These are phyloP conservation scores for Blastocystis sp. DNA, from an alignment of 352 stramenopile species.

Conservation along the genomic window DNA sequence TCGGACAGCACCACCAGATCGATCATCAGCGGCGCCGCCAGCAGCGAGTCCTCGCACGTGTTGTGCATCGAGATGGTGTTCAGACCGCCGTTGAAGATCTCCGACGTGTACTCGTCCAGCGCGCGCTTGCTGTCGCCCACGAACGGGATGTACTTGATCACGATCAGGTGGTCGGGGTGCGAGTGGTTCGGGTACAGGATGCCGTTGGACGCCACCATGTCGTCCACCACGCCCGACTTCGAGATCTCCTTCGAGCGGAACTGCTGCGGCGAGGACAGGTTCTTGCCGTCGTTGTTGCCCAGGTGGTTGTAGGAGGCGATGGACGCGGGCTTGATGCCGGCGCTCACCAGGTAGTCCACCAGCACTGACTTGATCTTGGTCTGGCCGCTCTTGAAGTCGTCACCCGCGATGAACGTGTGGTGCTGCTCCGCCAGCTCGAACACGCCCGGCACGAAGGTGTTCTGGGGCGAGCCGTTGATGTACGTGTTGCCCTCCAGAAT, in stretches of 20 bases:
- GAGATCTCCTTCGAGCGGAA: conserved; percentile 99
- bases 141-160: conserved; percentile 99
- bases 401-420: conserved; percentile 92
- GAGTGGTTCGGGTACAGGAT: conserved; percentile 95
- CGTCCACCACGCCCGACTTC: conserved; percentile 97
- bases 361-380: conserved; percentile 99
- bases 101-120: conserved; percentile 98
- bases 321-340: conserved; percentile 95
- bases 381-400: conserved; percentile 99
- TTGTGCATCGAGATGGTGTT: conserved; percentile 99
- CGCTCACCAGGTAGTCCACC: conserved; percentile 96
- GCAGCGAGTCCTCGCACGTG: conserved; percentile 96
- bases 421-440: conserved; percentile 89
- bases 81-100: conserved; percentile 99
- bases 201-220: conserved; percentile 94
- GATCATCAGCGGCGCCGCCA: conserved; percentile 94
- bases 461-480: conserved; percentile 98
- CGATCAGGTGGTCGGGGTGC: conserved; percentile 97
- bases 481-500: conserved; percentile 96
- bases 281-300: conserved; percentile 99
- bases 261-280: conserved; percentile 93
- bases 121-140: conserved; percentile 97
- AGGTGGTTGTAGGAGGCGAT: conserved; percentile 99
- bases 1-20: conserved; percentile 96
- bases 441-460: conserved; percentile 97